Percentiles rank a stretch among this genome's conserved stretches.
phyloP scores from a whole-genome alignment of 2,329 filamentous ascomycete species.

The Rhynchosporium agropyri region DNA sequence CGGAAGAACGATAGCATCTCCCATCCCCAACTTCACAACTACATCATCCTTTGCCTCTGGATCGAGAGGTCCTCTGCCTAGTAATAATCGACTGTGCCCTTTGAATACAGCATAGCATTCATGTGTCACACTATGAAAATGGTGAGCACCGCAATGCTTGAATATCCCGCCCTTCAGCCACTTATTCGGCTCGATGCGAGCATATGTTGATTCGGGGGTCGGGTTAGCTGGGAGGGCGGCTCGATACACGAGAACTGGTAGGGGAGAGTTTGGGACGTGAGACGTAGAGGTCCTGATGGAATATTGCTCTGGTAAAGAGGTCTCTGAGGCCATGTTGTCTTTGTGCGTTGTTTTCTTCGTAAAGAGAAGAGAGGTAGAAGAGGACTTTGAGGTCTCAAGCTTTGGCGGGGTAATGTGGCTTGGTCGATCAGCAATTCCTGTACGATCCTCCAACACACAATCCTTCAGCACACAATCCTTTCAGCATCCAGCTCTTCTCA shows the following conservation, averaged over 20 bases:
- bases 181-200: conserved; percentile 39
- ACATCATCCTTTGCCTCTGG: conserved; percentile 26
- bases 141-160: conserved; percentile 31
- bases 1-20: conserved; percentile 45
- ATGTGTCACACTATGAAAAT: conserved; percentile 45
- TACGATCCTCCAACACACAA: not conserved
- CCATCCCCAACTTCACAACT: conserved; percentile 30
- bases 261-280: conserved; percentile 42
- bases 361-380: not conserved
- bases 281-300: conserved; percentile 32
- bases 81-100: conserved; percentile 38
- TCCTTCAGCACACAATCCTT: not conserved
- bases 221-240: conserved; percentile 39
- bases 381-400: conserved; percentile 9
- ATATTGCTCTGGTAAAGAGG: conserved; percentile 26
- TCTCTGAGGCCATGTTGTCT: conserved; percentile 22
- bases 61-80: conserved; percentile 41
- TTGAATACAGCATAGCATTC: conserved; percentile 44
- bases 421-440: conserved; percentile 6
- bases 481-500: not conserved
- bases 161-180: conserved; percentile 42
- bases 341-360: not conserved
- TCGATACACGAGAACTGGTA: conserved; percentile 45
- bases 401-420: conserved; percentile 26
- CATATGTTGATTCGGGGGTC: conserved; percentile 33